phyloP scores from a whole-genome alignment of 306 rosid genomes.

The Vigna unguiculata region DNA sequence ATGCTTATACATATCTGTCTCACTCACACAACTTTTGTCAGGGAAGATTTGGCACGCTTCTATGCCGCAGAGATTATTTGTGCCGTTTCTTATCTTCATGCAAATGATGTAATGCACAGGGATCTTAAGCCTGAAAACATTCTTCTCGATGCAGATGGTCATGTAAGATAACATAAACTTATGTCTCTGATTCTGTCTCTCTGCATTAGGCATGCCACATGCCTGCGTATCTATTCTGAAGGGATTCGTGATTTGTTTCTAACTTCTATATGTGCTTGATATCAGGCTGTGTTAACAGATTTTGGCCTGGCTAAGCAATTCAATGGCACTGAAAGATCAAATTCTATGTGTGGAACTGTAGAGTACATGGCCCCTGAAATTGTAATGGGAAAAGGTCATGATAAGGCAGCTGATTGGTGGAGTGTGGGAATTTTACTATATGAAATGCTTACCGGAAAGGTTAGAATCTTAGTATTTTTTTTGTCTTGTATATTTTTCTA shows the following conservation, averaged over 20 bases:
- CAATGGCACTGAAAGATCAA: slow-evolving; percentile 62
- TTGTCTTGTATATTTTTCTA: not conserved
- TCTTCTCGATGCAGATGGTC: slow-evolving; percentile 77
- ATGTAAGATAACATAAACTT: slow-evolving; percentile 56
- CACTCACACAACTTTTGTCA: slow-evolving; percentile 45
- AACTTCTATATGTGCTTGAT: not conserved
- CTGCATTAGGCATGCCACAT: slow-evolving; percentile 22
- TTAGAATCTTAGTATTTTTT: slow-evolving; percentile 33
- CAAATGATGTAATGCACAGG: slow-evolving; percentile 80
- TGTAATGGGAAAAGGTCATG: slow-evolving; percentile 78
- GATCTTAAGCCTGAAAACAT: slow-evolving; percentile 92
- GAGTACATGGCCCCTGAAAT: slow-evolving; percentile 91
- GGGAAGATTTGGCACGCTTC: slow-evolving; percentile 87
- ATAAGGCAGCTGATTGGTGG: slow-evolving; percentile 94
- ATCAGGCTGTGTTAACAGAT: slow-evolving; percentile 78
- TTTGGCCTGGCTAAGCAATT: slow-evolving; percentile 84
- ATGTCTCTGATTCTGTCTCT: not conserved
- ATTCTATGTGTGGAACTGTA: slow-evolving; percentile 79
- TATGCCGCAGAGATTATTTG: slow-evolving; percentile 86
- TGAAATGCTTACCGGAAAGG: slow-evolving; percentile 93
- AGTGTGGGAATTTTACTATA: slow-evolving; percentile 75
- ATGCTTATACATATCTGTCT: slow-evolving; percentile 18
- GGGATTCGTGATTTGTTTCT: slow-evolving; percentile 16
- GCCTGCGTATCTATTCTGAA: slow-evolving; percentile 23
- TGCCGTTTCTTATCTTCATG: slow-evolving; percentile 84